Evolutionary conservation across 768 basidiomycete species (phyloP), one percentile per base, ranked within the genome.

Genomic region (Podaxis sp.): DNA sequence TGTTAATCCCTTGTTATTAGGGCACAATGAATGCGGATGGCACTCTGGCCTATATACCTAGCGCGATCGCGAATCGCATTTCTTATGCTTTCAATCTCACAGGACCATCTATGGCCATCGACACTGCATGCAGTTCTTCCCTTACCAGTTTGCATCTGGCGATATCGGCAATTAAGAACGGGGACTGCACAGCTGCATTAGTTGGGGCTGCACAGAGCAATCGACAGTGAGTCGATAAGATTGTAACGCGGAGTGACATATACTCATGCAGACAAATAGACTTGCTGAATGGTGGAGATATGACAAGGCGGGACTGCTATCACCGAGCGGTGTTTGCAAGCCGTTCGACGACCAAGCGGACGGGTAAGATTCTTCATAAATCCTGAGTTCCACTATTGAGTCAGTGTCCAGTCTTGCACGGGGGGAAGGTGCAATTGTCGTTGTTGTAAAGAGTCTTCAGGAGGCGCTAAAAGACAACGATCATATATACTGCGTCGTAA

Each of bases 81-180:
- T 78, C 80, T 1, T 78, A 81, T 64, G 74, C 77, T 59, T 67
- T 80, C 8, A 76, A 79, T 62, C 64, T 77, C 12, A 51, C 69
- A 2, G 83, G 83, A 12, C 84, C 84, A 12, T 85, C 84, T 3
- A 63, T 84, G 37, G 79, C 82, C 4, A 66, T 78, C 0, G 83
- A 85, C 63, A 83, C 80, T 0, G 81, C 81, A 1, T 84, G 84
- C 65, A 83, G 80, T 38, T 83, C 82, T 20, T 76, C 74, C 15
- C 68, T 80, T n/a, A 77, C 74, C 4, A 80, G 80, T 2, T 71
- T 81, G 51, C 83, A 85, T 68, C 74, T 84, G 17, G 83, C 80
- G 2, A 72, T 83, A 1, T 77, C 79, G 33, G 76, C 80, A 0
- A 70, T 84, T 4, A 70, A 70, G 22, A 70, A 67, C 36, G 81